These are phyloP conservation scores for Rubus parviflorus DNA, from an alignment of 306 rosid species.

Conservation along the genomic window DNA sequence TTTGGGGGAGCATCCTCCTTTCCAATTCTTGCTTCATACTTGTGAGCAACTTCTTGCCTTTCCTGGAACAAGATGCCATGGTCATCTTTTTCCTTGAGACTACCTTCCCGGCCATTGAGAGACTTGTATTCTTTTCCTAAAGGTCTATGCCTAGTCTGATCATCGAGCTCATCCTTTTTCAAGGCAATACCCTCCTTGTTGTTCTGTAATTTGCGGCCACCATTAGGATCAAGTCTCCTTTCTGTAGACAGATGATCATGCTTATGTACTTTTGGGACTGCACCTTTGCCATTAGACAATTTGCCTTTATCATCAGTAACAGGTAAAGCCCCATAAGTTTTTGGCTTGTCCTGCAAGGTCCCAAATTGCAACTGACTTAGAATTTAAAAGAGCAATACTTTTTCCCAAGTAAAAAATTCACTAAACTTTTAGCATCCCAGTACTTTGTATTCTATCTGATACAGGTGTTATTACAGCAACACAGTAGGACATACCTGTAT, in stretches of 20 bases:
- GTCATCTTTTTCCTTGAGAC: conserved; percentile 37
- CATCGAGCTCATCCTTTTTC: conserved; percentile 39
- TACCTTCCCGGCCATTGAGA: conserved; percentile 38
- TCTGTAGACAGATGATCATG: conserved; percentile 29
- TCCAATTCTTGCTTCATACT: conserved; percentile 41
- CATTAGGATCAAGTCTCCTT: conserved; percentile 28
- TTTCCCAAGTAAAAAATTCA: neutral
- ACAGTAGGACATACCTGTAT: conserved; percentile 49
- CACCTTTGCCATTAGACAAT: conserved; percentile 36
- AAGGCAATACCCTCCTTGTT: conserved; percentile 42
- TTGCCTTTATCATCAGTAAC: conserved; percentile 28
- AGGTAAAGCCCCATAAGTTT: conserved; percentile 33
- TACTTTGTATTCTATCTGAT: conserved; percentile 7
- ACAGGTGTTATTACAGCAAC: conserved; percentile 13
- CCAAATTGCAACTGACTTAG: conserved; percentile 25
- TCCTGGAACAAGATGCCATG: conserved; percentile 35
- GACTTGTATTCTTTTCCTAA: conserved; percentile 45
- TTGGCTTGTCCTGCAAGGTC: conserved; percentile 60
- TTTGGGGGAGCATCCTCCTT: conserved; percentile 41
- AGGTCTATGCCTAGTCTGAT: conserved; percentile 40
- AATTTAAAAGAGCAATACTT: conserved; percentile 2
- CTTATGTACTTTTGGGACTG: conserved; percentile 44
- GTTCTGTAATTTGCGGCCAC: conserved; percentile 37
- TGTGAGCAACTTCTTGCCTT: conserved; percentile 43
- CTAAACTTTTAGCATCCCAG: neutral